Percentiles rank a stretch among this genome's conserved stretches.
These are phyloP conservation scores for Petunia secreta DNA, from an alignment of 257 asterid genomes.

Conservation along the genomic window DNA sequence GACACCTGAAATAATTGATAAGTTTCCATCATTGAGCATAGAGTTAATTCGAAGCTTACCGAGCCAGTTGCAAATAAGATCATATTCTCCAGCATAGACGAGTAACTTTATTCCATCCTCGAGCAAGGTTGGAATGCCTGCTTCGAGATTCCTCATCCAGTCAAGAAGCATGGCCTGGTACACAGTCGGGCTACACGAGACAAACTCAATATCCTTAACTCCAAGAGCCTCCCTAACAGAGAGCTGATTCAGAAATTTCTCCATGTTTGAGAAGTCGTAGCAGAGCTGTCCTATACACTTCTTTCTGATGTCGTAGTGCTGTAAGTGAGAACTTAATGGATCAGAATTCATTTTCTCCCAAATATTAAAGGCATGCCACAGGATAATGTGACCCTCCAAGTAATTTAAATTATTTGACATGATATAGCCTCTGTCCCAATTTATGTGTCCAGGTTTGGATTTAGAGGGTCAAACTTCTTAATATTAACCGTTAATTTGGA, in stretches of 20 bases:
- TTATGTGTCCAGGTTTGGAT: too few relatives aligned
- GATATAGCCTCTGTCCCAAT: not conserved
- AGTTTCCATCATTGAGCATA: not conserved
- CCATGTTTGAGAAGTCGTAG: constrained; percentile 49
- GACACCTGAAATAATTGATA: not conserved
- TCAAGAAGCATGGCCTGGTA: constrained; percentile 40
- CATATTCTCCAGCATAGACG: constrained; percentile 47
- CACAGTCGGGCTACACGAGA: constrained; percentile 43
- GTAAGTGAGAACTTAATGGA: constrained; percentile 21
- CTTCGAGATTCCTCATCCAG: constrained; percentile 48
- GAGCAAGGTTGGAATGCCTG: constrained; percentile 42
- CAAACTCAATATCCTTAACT: constrained; percentile 42
- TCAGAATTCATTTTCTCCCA: constrained; percentile 14
- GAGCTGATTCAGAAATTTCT: constrained; percentile 35
- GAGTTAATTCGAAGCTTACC: constrained; percentile 30
- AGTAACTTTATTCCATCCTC: constrained; percentile 46
- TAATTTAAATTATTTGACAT: not conserved
- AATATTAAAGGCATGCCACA: not conserved
- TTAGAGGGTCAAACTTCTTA: too few relatives aligned
- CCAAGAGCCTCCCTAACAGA: constrained; percentile 45
- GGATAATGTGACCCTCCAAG: not conserved
- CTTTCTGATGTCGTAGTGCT: constrained; percentile 47
- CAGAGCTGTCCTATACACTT: constrained; percentile 41
- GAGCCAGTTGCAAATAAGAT: constrained; percentile 51
- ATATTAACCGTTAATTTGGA: too few relatives aligned